Evolutionary conservation across 345 rosid genomes (phyloP).

Genomic region (Nasturtium officinale): DNA sequence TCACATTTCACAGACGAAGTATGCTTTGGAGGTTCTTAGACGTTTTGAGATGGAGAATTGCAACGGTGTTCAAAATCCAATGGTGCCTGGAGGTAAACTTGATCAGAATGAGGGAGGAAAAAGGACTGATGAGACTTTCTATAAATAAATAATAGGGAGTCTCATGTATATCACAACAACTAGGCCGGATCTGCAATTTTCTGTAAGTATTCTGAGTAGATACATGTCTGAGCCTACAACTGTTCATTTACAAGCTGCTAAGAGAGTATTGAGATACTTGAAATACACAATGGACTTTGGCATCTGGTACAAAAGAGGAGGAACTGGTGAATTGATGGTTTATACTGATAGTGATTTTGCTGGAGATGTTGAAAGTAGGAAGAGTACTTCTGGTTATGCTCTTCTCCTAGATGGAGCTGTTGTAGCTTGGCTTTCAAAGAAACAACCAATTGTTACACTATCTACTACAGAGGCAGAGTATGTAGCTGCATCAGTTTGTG

Average conservation of each 20-base stretch:
- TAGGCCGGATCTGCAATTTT: background rate
- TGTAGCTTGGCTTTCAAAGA: too few relatives aligned
- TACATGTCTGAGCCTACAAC: rapidly evolving
- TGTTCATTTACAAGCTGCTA: background rate
- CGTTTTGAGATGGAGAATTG: background rate
- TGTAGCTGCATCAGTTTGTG: too few relatives aligned
- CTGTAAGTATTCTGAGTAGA: background rate
- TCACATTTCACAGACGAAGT: background rate
- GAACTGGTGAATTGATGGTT: rapidly evolving
- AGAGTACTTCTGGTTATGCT: too few relatives aligned
- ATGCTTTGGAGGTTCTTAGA: background rate
- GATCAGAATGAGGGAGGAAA: background rate
- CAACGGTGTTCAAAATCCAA: rapidly evolving
- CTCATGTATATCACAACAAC: background rate
- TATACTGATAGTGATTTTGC: background rate
- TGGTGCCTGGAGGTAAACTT: background rate
- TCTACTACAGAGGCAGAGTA: too few relatives aligned
- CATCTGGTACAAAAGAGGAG: background rate
- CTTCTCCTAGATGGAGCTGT: too few relatives aligned
- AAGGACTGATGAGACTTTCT: background rate
- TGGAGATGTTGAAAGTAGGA: too few relatives aligned
- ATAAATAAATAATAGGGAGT: background rate
- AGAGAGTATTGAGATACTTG: background rate
- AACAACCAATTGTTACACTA: too few relatives aligned
- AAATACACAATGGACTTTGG: background rate